These are phyloP conservation scores for Cyclotella choctawhatcheeana DNA, from an alignment of 108 stramenopile species.

Conservation along the genomic window DNA sequence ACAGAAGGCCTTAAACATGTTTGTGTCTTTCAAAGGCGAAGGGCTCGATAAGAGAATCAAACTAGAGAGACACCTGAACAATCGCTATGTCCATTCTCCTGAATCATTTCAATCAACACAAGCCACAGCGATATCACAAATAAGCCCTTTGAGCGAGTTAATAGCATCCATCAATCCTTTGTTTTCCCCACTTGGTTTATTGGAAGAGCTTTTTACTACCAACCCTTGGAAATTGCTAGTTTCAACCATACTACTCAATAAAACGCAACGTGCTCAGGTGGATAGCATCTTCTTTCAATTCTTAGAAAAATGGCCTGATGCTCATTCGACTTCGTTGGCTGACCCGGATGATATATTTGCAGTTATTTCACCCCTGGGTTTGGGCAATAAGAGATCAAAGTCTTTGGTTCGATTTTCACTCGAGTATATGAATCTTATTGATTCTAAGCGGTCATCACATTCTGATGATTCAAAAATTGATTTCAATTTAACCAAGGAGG, in stretches of 20 bases:
- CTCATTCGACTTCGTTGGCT: constrained; percentile 23
- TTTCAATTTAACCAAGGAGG: constrained; percentile 39
- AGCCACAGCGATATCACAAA: neutral
- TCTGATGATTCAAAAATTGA: constrained; percentile 2
- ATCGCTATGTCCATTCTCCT: neutral
- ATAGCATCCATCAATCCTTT: constrained; percentile 18
- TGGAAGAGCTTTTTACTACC: constrained; percentile 69
- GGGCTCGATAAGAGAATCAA: neutral
- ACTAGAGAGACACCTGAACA: neutral
- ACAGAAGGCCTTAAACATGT: no score
- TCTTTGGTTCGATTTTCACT: constrained; percentile 55
- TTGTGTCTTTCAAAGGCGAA: no score
- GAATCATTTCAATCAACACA: neutral
- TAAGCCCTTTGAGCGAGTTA: neutral
- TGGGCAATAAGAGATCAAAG: constrained; percentile 42
- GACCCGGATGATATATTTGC: constrained; percentile 30
- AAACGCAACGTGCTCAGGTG: constrained; percentile 62
- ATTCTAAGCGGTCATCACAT: constrained; percentile 8
- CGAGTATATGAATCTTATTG: constrained; percentile 52
- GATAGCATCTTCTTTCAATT: constrained; percentile 56
- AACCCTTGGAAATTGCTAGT: constrained; percentile 70
- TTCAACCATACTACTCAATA: constrained; percentile 68
- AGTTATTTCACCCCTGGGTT: constrained; percentile 49
- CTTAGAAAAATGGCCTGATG: constrained; percentile 62
- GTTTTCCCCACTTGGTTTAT: constrained; percentile 62